Percentiles rank a stretch among this genome's conserved stretches.
phyloP scores from a whole-genome alignment of 2,329 filamentous ascomycete genomes.

The Shiraia bambusicola region DNA sequence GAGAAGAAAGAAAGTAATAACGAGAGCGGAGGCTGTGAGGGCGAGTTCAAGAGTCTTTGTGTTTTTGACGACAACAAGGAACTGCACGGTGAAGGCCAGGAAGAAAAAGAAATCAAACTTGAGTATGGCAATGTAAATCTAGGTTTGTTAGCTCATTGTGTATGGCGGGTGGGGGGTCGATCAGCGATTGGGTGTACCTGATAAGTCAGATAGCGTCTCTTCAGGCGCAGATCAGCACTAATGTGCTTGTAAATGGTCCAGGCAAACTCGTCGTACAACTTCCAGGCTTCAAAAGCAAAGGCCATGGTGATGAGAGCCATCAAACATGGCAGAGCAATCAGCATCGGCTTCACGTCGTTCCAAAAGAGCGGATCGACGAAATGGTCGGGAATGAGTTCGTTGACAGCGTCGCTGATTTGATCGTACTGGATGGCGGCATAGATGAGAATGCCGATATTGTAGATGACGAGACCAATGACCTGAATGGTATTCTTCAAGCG shows the following conservation, averaged over 20 bases:
- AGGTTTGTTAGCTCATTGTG: constrained; percentile 17
- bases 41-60: constrained; percentile 73
- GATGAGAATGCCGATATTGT: constrained; percentile 87
- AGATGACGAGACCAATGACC: constrained; percentile 89
- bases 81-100: constrained; percentile 96
- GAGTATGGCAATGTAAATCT: constrained; percentile 96
- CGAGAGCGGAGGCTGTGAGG: constrained; percentile 85
- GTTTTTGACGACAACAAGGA: constrained; percentile 82
- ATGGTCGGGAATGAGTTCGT: constrained; percentile 49
- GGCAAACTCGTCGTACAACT: constrained; percentile 96
- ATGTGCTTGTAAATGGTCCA: constrained; percentile 99
- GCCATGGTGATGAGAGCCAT: constrained; percentile 73
- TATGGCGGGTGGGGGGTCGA: background rate
- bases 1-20: constrained; percentile 86
- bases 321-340: constrained; percentile 83
- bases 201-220: constrained; percentile 92
- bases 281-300: constrained; percentile 82
- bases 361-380: constrained; percentile 63
- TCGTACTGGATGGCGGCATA: constrained; percentile 93
- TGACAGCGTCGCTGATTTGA: constrained; percentile 77
- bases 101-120: constrained; percentile 99
- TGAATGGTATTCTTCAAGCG: constrained; percentile 98
- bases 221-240: constrained; percentile 94
- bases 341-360: constrained; percentile 68
- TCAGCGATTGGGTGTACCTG: constrained; percentile 61